Evolutionary conservation across 192 early-diverging fungal genomes (phyloP).

Genomic region (Ramicandelaber brevisporus): DNA sequence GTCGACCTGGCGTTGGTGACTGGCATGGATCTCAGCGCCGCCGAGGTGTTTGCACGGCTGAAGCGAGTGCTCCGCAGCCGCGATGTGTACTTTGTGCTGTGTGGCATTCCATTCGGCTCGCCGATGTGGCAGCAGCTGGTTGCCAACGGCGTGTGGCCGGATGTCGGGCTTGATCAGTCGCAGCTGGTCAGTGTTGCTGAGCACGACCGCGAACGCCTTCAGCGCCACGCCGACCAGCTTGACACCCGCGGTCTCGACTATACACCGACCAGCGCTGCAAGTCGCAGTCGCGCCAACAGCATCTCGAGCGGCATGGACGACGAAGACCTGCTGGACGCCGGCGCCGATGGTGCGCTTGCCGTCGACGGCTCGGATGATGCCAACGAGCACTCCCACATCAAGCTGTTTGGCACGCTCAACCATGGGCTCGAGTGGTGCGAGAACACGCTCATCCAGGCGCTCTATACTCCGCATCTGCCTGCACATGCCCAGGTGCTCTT

Average conservation of each 20-base stretch:
- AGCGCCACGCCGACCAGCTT: background rate
- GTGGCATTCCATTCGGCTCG: conserved; percentile 30
- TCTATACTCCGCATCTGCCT: conserved; percentile 35
- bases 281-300: background rate
- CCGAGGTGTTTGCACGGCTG: conserved; percentile 70
- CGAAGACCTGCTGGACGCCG: too few relatives aligned
- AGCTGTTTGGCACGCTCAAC: conserved; percentile 55
- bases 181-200: background rate
- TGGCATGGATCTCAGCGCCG: conserved; percentile 72
- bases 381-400: conserved; percentile 26
- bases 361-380: too few relatives aligned
- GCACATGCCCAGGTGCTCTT: conserved; percentile 6
- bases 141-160: conserved; percentile 33
- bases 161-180: too few relatives aligned
- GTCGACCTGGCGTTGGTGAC: conserved; percentile 71
- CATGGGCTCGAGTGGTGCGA: conserved; percentile 88
- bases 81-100: conserved; percentile 61
- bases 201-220: background rate
- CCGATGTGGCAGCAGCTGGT: conserved; percentile 43
- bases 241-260: conserved; percentile 1
- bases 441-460: conserved; percentile 56
- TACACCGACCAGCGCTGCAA: background rate
- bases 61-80: conserved; percentile 39
- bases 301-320: conserved; percentile 6
- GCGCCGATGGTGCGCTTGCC: background rate